Evolutionary conservation across 495 filamentous ascomycete species (phyloP).

Genomic region (Penicillium odoratum): DNA sequence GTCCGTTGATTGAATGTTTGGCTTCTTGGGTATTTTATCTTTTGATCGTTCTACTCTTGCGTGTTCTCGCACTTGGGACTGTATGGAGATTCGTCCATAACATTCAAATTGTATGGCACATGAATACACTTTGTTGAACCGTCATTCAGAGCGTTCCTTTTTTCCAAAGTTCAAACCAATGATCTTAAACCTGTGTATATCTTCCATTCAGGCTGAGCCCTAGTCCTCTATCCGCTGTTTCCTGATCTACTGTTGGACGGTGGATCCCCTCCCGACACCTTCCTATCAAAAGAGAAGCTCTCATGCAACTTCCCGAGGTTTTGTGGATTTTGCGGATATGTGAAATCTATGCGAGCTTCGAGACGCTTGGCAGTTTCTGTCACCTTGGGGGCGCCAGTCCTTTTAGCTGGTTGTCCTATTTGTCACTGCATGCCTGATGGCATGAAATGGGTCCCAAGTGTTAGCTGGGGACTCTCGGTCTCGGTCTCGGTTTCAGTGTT

Average conservation of each 20-base stretch:
- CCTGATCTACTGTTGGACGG: neutral
- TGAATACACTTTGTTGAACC: neutral
- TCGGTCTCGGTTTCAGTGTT: neutral
- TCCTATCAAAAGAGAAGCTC: neutral
- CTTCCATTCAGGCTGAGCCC: conserved; percentile 2
- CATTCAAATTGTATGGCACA: neutral
- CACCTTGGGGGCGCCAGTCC: neutral
- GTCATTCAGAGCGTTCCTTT: neutral
- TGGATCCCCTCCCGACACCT: neutral
- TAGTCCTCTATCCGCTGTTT: conserved; percentile 12
- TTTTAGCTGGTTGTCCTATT: neutral
- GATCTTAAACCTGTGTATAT: conserved; percentile 4
- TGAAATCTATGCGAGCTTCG: neutral
- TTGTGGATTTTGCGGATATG: neutral
- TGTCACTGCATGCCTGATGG: neutral
- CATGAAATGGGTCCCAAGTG: neutral
- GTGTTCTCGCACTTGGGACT: neutral
- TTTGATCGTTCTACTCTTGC: neutral
- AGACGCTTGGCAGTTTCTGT: neutral
- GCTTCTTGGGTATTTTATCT: neutral
- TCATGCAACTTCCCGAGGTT: neutral
- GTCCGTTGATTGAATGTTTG: conserved; percentile 2
- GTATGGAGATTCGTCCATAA: neutral
- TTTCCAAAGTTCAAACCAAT: neutral
- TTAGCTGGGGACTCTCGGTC: neutral